Base-by-base conservation (phyloP, 169 alveolate species). In the Amoebophrya sp. region DNA sequence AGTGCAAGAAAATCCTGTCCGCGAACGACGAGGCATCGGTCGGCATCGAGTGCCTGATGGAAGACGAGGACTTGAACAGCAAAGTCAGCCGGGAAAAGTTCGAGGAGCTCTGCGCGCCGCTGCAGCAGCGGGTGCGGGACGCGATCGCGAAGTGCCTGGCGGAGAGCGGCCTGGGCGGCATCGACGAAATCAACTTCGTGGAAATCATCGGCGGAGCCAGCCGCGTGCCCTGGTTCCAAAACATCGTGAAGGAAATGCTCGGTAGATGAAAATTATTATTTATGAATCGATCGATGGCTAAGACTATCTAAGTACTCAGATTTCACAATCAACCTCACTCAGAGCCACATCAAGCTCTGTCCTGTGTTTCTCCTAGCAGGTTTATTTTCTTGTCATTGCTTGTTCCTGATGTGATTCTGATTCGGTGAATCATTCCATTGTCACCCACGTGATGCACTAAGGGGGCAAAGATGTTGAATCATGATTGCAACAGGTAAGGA, bases 201-300 rank as follows among this genome's bases (percentile, higher is more conserved):
- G 99, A 98, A 94, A 96, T 98, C 91, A 95, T 97, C 42, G 99
- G 99, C 70, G 99, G 99, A 87, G 97, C 97, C 0, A 95, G 98
- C 0, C 95, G 99, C 93, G 97, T 97, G 13, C 99, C 99, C 4
- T 94, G 96, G 70, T 97, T 98, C 23, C 97, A 97, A 93, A 95
- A 95, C 69, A 93, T 94, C 39, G 94, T 96, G 34, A 94, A 96
- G 91, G 94, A 95, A 88, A 95, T 96, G 29, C 97, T 98, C 93
- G 93, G 95, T 89, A 94, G 23, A 97, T 96, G 43, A 45, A 45
- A n/a, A n/a, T n/a, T n/a, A n/a, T n/a, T n/a, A n/a, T n/a, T n/a
- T n/a, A n/a, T n/a, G n/a, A n/a, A n/a, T n/a, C n/a, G n/a, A n/a
- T n/a, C n/a, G n/a, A n/a, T n/a, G n/a, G n/a, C n/a, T n/a, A n/a